Evolutionary conservation across 768 basidiomycete species (phyloP), one percentile per base, ranked within the genome.

Genomic region (Suillus subalutaceus): DNA sequence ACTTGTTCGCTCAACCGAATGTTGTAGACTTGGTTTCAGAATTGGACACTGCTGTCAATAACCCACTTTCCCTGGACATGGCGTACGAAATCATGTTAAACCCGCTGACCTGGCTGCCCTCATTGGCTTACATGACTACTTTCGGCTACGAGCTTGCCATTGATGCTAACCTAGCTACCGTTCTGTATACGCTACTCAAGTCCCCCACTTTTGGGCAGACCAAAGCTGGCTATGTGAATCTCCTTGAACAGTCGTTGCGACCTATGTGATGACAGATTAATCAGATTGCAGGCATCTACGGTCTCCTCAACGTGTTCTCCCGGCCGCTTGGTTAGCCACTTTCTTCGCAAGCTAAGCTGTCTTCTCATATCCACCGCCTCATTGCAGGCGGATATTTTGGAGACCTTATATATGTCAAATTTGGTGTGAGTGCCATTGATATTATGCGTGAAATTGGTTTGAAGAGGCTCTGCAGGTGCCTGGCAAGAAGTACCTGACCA

Each of bases 131-230:
- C 65, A 67, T 83, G 44, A 83, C 83, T 1, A 86, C 86, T 3
- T 88, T 88, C 68, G 87, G 88, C 0, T 80, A 82, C 56, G 88
- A 88, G 72, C 80, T 89, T 8, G 82, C 83, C 1, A 80, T 89
- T 52, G 85, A 89, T 68, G 82, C 81, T 8, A 82, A 83, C 66
- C 75, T 88, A 68, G 80, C 83, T n/a, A 81, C 77, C 64, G 78
- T 84, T 9, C 73, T 87, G 18, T 81, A 79, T 67, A 70, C 53
- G 10, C 70, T 84, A 20, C 83, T 78, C 72, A 76, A 78, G 66
- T 73, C 73, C 52, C 69, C 75, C 4, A 55, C 70, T 16, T 83
- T 88, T 63, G 79, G 80, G 18, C 84, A 85, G 70, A 80, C 83
- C 37, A 79, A 80, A 52, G 84, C 86, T 20, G 87, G 86, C 13